Percentiles rank a stretch among this genome's conserved stretches.
These are phyloP conservation scores for Teunomyces aglyptinius DNA, from an alignment of 805 yeast species.

Conservation along the genomic window DNA sequence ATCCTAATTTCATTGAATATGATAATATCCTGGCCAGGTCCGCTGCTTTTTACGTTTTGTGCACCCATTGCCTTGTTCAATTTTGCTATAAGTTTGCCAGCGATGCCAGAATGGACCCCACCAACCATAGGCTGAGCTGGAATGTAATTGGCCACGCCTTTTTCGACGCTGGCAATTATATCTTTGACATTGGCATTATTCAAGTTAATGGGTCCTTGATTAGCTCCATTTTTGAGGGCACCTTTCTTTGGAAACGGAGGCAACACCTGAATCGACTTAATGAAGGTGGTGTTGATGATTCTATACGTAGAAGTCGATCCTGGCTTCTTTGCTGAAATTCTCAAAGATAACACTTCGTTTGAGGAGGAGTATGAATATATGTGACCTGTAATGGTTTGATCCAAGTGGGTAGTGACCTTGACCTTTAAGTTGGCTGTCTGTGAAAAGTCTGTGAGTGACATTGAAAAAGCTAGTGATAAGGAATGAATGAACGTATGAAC, in stretches of 20 bases:
- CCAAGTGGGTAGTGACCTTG: slow-evolving; percentile 57
- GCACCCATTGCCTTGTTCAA: slow-evolving; percentile 19
- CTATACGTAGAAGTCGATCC: slow-evolving; percentile 32
- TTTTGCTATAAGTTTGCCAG: slow-evolving; percentile 18
- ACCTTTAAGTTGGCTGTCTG: slow-evolving; percentile 40
- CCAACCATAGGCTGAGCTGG: background rate
- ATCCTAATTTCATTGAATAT: slow-evolving; percentile 36
- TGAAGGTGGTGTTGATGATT: slow-evolving; percentile 55
- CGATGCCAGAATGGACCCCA: slow-evolving; percentile 7
- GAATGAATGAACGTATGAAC: background rate
- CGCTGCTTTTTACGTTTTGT: slow-evolving; percentile 24
- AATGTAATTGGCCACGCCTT: background rate
- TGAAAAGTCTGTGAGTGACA: slow-evolving; percentile 13
- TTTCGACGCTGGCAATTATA: background rate
- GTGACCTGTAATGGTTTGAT: slow-evolving; percentile 56
- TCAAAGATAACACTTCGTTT: slow-evolving; percentile 41
- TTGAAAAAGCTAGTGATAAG: background rate
- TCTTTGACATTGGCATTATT: background rate
- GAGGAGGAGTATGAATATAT: slow-evolving; percentile 60
- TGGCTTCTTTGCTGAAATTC: slow-evolving; percentile 12
- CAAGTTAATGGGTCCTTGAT: background rate
- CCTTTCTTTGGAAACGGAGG: slow-evolving; percentile 31
- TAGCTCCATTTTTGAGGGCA: background rate
- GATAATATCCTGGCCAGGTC: slow-evolving; percentile 31
- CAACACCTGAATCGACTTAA: slow-evolving; percentile 49